Evolutionary conservation across 2,329 filamentous ascomycete genomes (phyloP).

Genomic region (Colletotrichum neosansevieriae): DNA sequence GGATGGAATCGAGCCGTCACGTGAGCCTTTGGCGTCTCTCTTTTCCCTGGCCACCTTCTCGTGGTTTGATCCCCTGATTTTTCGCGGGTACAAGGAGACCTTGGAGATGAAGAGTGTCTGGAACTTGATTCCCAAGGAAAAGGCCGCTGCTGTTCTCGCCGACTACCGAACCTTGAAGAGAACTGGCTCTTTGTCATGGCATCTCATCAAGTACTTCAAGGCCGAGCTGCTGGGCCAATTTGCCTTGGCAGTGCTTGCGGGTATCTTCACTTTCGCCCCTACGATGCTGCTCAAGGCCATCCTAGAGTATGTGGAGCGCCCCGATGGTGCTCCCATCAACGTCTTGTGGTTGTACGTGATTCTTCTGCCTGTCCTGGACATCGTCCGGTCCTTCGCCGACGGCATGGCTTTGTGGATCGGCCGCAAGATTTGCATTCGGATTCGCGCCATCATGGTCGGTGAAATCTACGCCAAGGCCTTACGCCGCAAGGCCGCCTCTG

Average conservation of each 20-base stretch:
- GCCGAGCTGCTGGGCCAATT: slow-evolving; percentile 81
- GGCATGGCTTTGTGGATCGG: slow-evolving; percentile 93
- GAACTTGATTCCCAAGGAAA: slow-evolving; percentile 90
- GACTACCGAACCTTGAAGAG: slow-evolving; percentile 89
- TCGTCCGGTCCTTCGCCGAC: slow-evolving; percentile 84
- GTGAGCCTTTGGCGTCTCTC: slow-evolving; percentile 87
- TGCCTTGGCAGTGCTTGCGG: slow-evolving; percentile 81
- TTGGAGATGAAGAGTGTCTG: slow-evolving; percentile 89
- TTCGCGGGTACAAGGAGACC: slow-evolving; percentile 87
- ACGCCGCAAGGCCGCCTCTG: slow-evolving; percentile 86
- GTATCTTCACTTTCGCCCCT: slow-evolving; percentile 89
- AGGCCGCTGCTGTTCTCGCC: slow-evolving; percentile 82
- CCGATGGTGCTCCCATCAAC: slow-evolving; percentile 79
- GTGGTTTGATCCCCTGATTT: slow-evolving; percentile 92
- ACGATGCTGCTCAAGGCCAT: slow-evolving; percentile 93
- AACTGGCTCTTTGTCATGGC: slow-evolving; percentile 81
- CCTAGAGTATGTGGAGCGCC: slow-evolving; percentile 91
- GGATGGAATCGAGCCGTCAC: slow-evolving; percentile 86
- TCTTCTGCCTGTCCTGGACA: slow-evolving; percentile 84
- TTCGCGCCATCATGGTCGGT: slow-evolving; percentile 94
- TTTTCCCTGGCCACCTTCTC: slow-evolving; percentile 89
- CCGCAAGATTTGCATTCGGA: slow-evolving; percentile 90
- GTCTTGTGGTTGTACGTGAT: slow-evolving; percentile 97
- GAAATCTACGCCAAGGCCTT: slow-evolving; percentile 98
- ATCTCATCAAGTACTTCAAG: slow-evolving; percentile 88